These are phyloP conservation scores for Arabidopsis lyrata DNA, from an alignment of 441 rosid species.

Conservation along the genomic window DNA sequence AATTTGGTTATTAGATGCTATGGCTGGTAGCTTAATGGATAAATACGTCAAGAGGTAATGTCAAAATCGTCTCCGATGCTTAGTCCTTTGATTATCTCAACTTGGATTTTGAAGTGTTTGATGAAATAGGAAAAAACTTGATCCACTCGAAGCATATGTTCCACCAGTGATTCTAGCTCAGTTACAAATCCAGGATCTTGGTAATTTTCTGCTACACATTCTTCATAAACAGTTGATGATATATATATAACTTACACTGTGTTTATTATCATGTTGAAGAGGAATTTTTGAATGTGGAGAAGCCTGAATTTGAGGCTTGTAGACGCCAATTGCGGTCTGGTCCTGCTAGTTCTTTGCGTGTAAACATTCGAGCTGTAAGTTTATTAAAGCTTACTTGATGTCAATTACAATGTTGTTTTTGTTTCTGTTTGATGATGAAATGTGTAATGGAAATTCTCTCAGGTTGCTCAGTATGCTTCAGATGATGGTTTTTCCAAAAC, in stretches of 20 bases:
- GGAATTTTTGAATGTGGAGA: constrained; percentile 56
- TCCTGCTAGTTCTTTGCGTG: constrained; percentile 77
- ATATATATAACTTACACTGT: not conserved
- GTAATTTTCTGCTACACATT: constrained; percentile 42
- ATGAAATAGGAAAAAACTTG: constrained; percentile 73
- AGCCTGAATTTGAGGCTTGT: constrained; percentile 66
- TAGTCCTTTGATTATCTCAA: not conserved
- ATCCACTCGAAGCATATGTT: constrained; percentile 76
- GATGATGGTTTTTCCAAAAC: constrained; percentile 72
- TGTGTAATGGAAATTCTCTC: constrained; percentile 16
- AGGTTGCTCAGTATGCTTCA: constrained; percentile 91
- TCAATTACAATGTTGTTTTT: not conserved
- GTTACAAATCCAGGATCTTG: constrained; percentile 74
- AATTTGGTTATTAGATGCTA: constrained; percentile 56
- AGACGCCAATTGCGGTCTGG: constrained; percentile 68
- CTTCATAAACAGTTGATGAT: not conserved
- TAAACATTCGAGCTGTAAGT: constrained; percentile 83
- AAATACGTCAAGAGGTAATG: constrained; percentile 80
- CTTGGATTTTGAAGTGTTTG: not conserved
- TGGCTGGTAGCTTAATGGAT: constrained; percentile 60
- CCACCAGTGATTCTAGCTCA: constrained; percentile 81
- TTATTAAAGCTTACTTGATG: not conserved
- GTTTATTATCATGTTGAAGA: constrained; percentile 46
- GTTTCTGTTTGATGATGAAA: not conserved
- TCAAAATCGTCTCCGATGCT: not conserved